These are phyloP conservation scores for Arachis stenosperma DNA, from an alignment of 306 rosid genomes.

Conservation along the genomic window DNA sequence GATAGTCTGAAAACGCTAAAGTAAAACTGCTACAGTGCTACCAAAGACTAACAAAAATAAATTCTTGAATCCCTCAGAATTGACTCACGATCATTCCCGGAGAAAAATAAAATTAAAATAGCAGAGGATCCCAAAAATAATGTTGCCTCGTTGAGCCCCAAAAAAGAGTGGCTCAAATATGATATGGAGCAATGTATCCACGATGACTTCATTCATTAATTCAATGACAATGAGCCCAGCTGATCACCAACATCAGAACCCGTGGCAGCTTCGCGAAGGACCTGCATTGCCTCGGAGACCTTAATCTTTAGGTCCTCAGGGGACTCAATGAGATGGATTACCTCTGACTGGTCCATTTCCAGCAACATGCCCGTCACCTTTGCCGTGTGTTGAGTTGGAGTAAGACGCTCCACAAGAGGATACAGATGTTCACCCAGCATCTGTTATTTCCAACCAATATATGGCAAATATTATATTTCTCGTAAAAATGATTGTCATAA, in stretches of 20 bases:
- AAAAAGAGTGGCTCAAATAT: constrained; percentile 30
- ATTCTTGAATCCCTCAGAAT: constrained; percentile 39
- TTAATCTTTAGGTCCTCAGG: constrained; percentile 80
- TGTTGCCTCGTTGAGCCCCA: constrained; percentile 33
- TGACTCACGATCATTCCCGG: constrained; percentile 31
- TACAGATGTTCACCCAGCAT: constrained; percentile 86
- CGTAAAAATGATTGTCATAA: not conserved
- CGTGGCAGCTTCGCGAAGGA: constrained; percentile 61
- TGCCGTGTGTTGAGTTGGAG: constrained; percentile 54
- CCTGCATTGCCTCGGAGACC: constrained; percentile 89
- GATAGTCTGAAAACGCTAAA: constrained; percentile 23
- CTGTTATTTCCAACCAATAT: constrained; percentile 48
- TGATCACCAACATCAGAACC: constrained; percentile 66
- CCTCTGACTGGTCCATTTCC: constrained; percentile 98
- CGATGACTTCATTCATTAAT: constrained; percentile 46
- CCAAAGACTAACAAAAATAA: constrained; percentile 34
- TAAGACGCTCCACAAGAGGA: constrained; percentile 79
- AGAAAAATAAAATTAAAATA: not conserved
- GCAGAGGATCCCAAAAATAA: constrained; percentile 15
- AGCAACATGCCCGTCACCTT: constrained; percentile 93
- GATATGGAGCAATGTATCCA: constrained; percentile 16
- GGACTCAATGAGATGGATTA: constrained; percentile 88
- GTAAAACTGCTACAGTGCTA: constrained; percentile 1
- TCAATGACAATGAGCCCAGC: constrained; percentile 54
- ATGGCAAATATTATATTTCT: constrained; percentile 24